Evolutionary conservation across 148 eudicot genomes (phyloP).

Genomic region (Drosera capensis): DNA sequence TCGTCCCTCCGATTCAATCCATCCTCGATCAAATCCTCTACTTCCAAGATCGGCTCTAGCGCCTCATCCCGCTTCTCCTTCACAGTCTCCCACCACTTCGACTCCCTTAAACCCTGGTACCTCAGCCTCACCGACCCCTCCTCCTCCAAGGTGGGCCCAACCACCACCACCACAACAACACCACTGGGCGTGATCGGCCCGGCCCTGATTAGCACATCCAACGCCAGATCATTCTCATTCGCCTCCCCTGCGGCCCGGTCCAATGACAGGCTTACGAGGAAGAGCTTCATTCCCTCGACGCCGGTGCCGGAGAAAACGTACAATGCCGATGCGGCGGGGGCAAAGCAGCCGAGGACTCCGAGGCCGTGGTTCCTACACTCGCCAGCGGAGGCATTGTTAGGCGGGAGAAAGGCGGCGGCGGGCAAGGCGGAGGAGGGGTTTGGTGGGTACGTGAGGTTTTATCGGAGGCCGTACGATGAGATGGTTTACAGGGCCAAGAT

Average conservation of each 20-base stretch:
- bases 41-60: slow-evolving; percentile 53
- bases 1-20: slow-evolving; percentile 77
- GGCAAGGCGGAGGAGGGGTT: slow-evolving; percentile 48
- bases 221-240: slow-evolving; percentile 74
- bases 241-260: slow-evolving; percentile 61
- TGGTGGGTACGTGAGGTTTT: slow-evolving; percentile 41
- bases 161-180: slow-evolving; percentile 4
- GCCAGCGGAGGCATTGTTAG: slow-evolving; percentile 25
- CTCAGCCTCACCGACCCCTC: slow-evolving; percentile 57
- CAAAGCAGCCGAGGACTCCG: slow-evolving; percentile 64
- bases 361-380: slow-evolving; percentile 70
- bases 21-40: slow-evolving; percentile 25
- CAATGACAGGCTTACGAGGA: slow-evolving; percentile 30
- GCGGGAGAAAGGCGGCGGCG: slow-evolving; percentile 14
- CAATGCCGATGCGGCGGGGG: slow-evolving; percentile 32
- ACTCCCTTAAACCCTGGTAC: slow-evolving; percentile 95
- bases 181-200: slow-evolving; percentile 28
- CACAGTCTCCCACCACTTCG: slow-evolving; percentile 73
- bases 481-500: slow-evolving; percentile 80
- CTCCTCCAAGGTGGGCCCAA: slow-evolving; percentile 58
- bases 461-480: slow-evolving; percentile 78
- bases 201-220: slow-evolving; percentile 36
- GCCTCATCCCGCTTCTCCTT: slow-evolving; percentile 88
- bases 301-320: slow-evolving; percentile 75
- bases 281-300: slow-evolving; percentile 71